Percentiles rank a stretch among this genome's conserved stretches.
phyloP scores from a whole-genome alignment of 345 rosid species.

The Gossypium arboreum region DNA sequence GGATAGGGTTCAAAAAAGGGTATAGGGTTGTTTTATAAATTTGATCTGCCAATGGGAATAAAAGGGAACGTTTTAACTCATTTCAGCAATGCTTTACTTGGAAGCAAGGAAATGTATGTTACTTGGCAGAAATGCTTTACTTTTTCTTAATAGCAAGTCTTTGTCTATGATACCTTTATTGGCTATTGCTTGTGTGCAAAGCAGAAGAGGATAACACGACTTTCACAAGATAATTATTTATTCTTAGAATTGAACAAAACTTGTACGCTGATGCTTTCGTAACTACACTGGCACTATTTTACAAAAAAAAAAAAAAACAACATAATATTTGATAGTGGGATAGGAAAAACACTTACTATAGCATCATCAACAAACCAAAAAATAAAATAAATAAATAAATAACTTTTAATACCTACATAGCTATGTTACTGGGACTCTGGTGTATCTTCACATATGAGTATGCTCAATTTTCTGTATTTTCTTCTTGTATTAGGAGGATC shows the following conservation, averaged over 20 bases:
- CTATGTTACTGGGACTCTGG: not conserved
- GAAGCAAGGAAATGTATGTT: not conserved
- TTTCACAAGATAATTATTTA: not conserved
- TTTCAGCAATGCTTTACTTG: conserved; percentile 9
- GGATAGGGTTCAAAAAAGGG: not conserved
- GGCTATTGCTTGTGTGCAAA: not conserved
- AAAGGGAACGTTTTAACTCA: not conserved
- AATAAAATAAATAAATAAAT: not conserved
- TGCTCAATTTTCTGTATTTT: not conserved
- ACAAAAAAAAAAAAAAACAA: not conserved
- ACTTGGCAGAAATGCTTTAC: conserved; percentile 5
- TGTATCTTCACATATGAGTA: not conserved
- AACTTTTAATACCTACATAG: not conserved
- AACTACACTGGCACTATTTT: not conserved
- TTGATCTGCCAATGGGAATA: not conserved
- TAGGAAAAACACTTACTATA: not conserved
- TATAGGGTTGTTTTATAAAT: not conserved
- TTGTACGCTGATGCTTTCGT: not conserved
- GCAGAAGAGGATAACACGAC: not conserved
- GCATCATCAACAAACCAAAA: not conserved
- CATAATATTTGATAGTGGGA: not conserved
- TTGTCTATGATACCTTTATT: not conserved
- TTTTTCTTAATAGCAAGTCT: not conserved
- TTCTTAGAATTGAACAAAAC: not conserved
- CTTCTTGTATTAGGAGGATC: not conserved